Evolutionary conservation across 2,329 filamentous ascomycete species (phyloP), one percentile per base, ranked within the genome.

Genomic region (Pyricularia sp.): DNA sequence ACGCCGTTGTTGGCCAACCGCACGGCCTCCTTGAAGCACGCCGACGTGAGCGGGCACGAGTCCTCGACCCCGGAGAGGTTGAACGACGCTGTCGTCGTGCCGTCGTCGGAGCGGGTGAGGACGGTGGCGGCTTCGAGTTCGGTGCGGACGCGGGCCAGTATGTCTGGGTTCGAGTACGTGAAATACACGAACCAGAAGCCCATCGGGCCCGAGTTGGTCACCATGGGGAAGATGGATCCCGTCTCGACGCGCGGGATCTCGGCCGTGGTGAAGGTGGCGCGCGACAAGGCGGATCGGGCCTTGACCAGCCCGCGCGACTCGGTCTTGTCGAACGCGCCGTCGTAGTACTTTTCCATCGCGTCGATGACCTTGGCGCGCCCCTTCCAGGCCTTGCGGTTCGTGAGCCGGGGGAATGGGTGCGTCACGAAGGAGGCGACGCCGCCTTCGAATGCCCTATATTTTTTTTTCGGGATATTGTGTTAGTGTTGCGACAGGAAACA

Each of bases 1-100:
- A 78, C 73, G 6, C 78, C 74, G 3, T 78, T 77, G 33, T 79
- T 79, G 17, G 73, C 74, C 1, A 83, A 69, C 7, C 83, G 81
- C 68, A 84, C 74, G 0, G 78, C 78, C 72, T 85, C 83, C 28
- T 79, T 78, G 71, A 80, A 84, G 26, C 78, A 78, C 65, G 81
- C 80, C 17, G 81, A 74, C 7, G 85, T 74, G 4, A 84, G 73
- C 0, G 82, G 81, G 65, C 80, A 80, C 6, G 74, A 69, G 0
- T 78, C 73, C 33, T 79, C 77, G 12, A 84, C 76, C 1, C 71
- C 72, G 1, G 74, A 73, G 68, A 80, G 76, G 17, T 81, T 75
- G 23, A 85, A 59, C 5, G 55, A 59, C 1, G 55, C 74, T 1
- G n/a, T 30, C 31, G 33, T 31, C 31, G 28, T 28, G n/a, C 28